Conservation (phyloP, 176 grass and related monocot species). For the Dactylis glomerata region DNA sequence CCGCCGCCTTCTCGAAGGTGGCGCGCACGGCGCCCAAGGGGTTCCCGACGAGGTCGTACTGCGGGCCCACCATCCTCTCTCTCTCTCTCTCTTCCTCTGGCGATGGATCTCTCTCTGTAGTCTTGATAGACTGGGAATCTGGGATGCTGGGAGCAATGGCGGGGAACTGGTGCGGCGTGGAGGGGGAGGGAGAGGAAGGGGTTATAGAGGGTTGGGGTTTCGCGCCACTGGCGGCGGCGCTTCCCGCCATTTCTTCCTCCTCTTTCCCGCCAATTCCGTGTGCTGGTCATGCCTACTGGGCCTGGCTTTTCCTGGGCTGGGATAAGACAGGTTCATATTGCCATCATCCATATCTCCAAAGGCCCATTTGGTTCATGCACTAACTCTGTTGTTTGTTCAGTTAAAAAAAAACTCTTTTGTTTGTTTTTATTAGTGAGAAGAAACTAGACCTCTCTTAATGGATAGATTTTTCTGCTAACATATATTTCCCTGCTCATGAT, state of each 20-base stretch:
- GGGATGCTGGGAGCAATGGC: neutral
- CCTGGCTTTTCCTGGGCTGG: neutral
- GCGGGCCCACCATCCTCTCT: slow-evolving; percentile 60
- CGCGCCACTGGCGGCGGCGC: slow-evolving; percentile 40
- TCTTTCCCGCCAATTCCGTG: slow-evolving; percentile 47
- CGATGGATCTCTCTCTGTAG: neutral
- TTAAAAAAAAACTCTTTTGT: too few relatives aligned
- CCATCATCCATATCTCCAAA: neutral
- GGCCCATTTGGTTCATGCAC: neutral
- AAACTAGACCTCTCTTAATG: too few relatives aligned
- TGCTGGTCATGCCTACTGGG: neutral
- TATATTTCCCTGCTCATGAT: too few relatives aligned
- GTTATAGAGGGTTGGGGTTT: slow-evolving; percentile 32
- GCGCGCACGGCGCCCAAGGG: slow-evolving; percentile 79
- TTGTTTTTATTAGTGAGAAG: too few relatives aligned
- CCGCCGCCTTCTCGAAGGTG: slow-evolving; percentile 73
- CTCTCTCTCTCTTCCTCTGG: neutral
- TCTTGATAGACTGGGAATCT: neutral
- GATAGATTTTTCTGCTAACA: too few relatives aligned
- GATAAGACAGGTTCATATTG: too few relatives aligned
- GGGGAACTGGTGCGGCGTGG: neutral
- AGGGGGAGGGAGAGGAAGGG: neutral
- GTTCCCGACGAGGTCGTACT: slow-evolving; percentile 82
- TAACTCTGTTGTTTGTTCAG: too few relatives aligned
- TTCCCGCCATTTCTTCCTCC: slow-evolving; percentile 36